Percentiles rank a stretch among this genome's conserved stretches.
These are phyloP conservation scores for Erysimum cheiranthoides DNA, from an alignment of 345 rosid species.

Conservation along the genomic window DNA sequence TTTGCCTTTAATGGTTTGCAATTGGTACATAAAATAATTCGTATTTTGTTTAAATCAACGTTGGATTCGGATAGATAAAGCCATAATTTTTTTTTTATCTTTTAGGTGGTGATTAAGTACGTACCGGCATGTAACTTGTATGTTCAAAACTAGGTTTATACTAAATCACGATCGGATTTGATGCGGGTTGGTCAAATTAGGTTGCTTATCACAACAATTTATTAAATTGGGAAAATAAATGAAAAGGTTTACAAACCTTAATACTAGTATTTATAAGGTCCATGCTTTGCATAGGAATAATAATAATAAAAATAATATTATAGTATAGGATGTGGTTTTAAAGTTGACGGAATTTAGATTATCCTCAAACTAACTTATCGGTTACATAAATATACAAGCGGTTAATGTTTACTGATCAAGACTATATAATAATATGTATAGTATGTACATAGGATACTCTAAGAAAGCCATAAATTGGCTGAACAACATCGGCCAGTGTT, in stretches of 20 bases:
- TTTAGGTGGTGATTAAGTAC: neutral
- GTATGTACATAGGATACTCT: neutral
- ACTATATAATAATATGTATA: neutral
- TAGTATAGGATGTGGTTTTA: neutral
- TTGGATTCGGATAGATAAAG: neutral
- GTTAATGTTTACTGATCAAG: neutral
- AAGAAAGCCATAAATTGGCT: neutral
- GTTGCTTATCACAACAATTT: neutral
- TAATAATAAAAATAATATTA: neutral
- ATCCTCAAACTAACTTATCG: neutral
- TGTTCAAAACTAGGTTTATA: neutral
- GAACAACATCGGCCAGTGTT: slow-evolving; percentile 5
- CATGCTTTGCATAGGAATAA: neutral
- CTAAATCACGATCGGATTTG: neutral
- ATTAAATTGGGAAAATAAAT: neutral
- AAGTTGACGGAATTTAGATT: neutral
- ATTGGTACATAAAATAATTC: neutral
- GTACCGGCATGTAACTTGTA: neutral
- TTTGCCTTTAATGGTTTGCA: neutral
- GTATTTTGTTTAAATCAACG: neutral
- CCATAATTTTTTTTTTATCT: neutral
- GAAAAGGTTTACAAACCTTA: neutral
- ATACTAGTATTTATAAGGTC: neutral
- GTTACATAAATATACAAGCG: neutral
- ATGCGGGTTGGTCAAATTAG: neutral